Evolutionary conservation across 768 basidiomycete species (phyloP), one percentile per base, ranked within the genome.

Genomic region (Suillus clintonianus): DNA sequence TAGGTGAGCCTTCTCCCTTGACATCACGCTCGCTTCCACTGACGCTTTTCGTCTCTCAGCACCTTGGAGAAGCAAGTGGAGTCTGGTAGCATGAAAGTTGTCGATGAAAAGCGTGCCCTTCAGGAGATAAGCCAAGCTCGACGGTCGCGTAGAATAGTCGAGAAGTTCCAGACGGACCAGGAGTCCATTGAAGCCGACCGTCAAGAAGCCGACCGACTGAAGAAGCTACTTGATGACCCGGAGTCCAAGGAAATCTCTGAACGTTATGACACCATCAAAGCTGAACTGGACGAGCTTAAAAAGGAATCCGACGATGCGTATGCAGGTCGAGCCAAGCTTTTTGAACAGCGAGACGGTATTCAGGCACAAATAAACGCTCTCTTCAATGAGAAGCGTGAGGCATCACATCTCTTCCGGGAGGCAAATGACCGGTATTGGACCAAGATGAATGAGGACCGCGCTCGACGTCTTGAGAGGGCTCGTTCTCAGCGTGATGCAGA

Each of bases 41-140:
- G 24, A 27, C 19, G 61, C 45, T 62, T 36, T 56, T 64, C 48
- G 64, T 65, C 62, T 37, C 54, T 60, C 70, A 96, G 94, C 69
- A 82, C 89, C 65, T 81, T 97, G 64, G 93, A 99, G 57, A 90
- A 86, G 72, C 92, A 95, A 74, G 89, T 99, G 60, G 97, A 99
- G 73, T 93, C 93, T 5, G 97, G 97, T 30, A 86, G 70, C 63
- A 83, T 99, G 84, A 97, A 94, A 74, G 83, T 99, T 63, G 95
- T 89, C 32, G 96, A 97, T 62, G 97, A 99, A 78, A 98, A 97
- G 79, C 89, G 94, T 59, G 92, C 95, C 5, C 83, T 99, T n/a
- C 85, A 86, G 67, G 97, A 99, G 70, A 97, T 99, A 65, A 86
- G 83, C 65, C 82, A 84, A 50, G 79, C 82, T 65, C 92, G 86